Percentiles rank a stretch among this genome's conserved stretches.
phyloP scores from a whole-genome alignment of 148 eudicot genomes.

The Persicaria maculosa region DNA sequence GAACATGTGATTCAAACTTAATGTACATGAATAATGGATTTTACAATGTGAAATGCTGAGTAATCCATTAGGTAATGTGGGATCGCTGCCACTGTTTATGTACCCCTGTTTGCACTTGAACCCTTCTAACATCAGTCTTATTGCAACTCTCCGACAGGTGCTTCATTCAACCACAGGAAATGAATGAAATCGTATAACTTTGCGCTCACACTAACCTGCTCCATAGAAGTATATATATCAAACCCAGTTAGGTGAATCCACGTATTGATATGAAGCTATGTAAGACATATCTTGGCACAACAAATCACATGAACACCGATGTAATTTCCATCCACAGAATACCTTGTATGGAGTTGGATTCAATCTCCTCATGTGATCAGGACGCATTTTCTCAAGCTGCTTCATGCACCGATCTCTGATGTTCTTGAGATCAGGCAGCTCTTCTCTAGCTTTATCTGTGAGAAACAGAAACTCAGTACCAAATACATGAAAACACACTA shows the following conservation, averaged over 20 bases:
- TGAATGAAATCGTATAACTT: conserved; percentile 52
- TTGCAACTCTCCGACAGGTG: conserved; percentile 75
- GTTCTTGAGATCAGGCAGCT: conserved; percentile 46
- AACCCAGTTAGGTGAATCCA: no score
- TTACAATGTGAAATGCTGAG: no score
- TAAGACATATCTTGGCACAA: neutral
- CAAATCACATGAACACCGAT: neutral
- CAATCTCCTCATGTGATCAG: conserved; percentile 92
- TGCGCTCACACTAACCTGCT: no score
- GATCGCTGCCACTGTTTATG: no score
- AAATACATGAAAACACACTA: no score
- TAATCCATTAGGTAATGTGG: no score
- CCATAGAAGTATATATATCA: no score
- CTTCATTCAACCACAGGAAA: conserved; percentile 77
- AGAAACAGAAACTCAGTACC: conserved; percentile 5
- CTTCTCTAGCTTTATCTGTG: conserved; percentile 60
- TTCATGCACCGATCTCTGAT: conserved; percentile 57
- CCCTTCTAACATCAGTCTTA: conserved; percentile 17
- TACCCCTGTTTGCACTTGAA: no score
- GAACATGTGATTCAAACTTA: no score
- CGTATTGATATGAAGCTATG: neutral
- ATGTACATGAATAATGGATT: no score
- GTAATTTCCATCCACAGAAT: neutral
- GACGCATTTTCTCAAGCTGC: conserved; percentile 77
- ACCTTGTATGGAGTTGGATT: conserved; percentile 98